Evolutionary conservation across 164 flowering plant species (phyloP).

Genomic region (Malania oleifera): DNA sequence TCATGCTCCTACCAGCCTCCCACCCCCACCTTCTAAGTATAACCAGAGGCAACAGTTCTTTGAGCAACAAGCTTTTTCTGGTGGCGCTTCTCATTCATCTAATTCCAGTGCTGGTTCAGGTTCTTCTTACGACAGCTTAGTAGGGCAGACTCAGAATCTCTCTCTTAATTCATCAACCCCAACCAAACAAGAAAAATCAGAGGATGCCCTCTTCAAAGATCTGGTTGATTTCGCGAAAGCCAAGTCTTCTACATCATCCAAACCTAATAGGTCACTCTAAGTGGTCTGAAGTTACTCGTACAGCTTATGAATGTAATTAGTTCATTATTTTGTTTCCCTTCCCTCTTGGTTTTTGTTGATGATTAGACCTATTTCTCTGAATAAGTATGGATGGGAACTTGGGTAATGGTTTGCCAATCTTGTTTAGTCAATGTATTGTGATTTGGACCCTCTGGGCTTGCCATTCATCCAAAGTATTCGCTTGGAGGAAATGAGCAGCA

Average conservation of each 20-base stretch:
- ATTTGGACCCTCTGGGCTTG: too few relatives aligned
- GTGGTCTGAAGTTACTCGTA: too few relatives aligned
- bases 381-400: too few relatives aligned
- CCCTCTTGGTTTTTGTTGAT: too few relatives aligned
- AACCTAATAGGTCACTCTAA: slow-evolving; percentile 45
- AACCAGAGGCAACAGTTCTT: slow-evolving; percentile 81
- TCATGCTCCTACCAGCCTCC: slow-evolving; percentile 35
- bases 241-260: slow-evolving; percentile 45
- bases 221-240: slow-evolving; percentile 90
- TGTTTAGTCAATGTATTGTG: too few relatives aligned
- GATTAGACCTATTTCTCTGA: too few relatives aligned
- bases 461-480: too few relatives aligned
- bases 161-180: slow-evolving; percentile 52
- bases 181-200: slow-evolving; percentile 44
- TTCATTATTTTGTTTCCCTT: too few relatives aligned
- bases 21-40: slow-evolving; percentile 80
- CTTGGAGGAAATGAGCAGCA: too few relatives aligned
- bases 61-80: slow-evolving; percentile 36
- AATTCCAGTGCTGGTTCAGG: slow-evolving; percentile 48
- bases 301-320: too few relatives aligned
- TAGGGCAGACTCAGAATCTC: slow-evolving; percentile 59
- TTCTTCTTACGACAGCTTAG: slow-evolving; percentile 59
- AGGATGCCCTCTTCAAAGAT: slow-evolving; percentile 80
- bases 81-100: slow-evolving; percentile 30
- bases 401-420: too few relatives aligned